Evolutionary conservation across 2,329 filamentous ascomycete genomes (phyloP), one percentile per base, ranked within the genome.

Genomic region (Didymella lethalis): DNA sequence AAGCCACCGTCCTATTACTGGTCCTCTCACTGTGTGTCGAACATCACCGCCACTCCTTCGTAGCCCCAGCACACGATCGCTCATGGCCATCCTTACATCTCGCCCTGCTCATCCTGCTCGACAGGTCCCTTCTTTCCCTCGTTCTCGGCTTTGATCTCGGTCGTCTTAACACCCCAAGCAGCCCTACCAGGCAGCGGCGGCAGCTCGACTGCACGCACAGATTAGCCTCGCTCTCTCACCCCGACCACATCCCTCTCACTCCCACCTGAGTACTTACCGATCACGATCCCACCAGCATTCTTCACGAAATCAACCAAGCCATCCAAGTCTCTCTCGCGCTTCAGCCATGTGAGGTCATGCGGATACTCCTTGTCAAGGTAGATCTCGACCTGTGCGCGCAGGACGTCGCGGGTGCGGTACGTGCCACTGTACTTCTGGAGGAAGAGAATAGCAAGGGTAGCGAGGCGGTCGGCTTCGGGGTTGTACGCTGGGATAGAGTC

Each of bases 381-480:
- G 7, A 6, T 12, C 2, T 28, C 16, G 29, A 55, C 3, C 28
- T 20, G 16, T 38, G 16, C 16, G n/a, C 46, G 45, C 36, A 55
- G 11, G 16, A 5, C 52, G 14, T 6, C 3, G 29, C 31, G 46
- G 2, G 52, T 44, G 20, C 8, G 26, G 29, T 55, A 55, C 10
- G 40, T 48, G 28, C 52, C 38, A 12, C 46, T 48, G 38, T 55
- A 29, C 11, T 31, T 26, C 5, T 23, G 20, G 16, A 55, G 45
- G 29, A 55, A 49, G 26, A 28, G 36, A 2, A 48, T 10, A 3
- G 46, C n/a, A 16, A 55, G 11, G 4, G 45, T 55, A 11, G 18
- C 20, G 28, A 55, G 20, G 16, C 10, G 28, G 28, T 55, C 29
- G 11, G 31, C 36, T 10, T 55, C 40, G 31, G 34, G 8, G 26